Evolutionary conservation across 202 grass and related monocot species (phyloP).

Genomic region (Bolboschoenoplectus hybrid): DNA sequence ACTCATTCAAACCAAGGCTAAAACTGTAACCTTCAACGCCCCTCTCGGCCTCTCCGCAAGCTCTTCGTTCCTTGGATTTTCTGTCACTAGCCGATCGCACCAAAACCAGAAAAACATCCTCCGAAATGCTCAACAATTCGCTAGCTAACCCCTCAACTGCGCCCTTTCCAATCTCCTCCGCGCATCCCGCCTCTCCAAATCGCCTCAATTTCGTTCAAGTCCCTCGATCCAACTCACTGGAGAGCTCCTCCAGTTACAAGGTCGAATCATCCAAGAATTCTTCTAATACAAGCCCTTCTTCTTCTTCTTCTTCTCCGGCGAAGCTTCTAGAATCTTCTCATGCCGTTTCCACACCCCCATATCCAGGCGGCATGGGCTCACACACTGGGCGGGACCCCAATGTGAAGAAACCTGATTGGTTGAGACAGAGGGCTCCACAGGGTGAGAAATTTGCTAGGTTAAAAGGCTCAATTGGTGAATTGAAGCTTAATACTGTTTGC

Average conservation of each 20-base stretch:
- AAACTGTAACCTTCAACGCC: not conserved
- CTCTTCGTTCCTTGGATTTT: constrained; percentile 6
- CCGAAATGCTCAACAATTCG: constrained; percentile 38
- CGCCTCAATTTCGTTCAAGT: not conserved
- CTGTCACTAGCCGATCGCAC: not conserved
- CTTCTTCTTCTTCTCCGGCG: constrained; percentile 23
- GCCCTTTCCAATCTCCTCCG: constrained; percentile 9
- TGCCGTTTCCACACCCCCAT: constrained; percentile 33
- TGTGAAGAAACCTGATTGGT: constrained; percentile 81
- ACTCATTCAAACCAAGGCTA: not conserved
- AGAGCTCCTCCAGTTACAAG: constrained; percentile 34
- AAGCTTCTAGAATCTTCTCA: constrained; percentile 37
- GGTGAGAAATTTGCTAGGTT: constrained; percentile 71
- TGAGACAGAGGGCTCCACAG: constrained; percentile 74
- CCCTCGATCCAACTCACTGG: constrained; percentile 33
- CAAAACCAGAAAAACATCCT: not conserved
- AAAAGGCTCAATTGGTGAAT: constrained; percentile 63
- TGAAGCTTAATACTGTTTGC: constrained; percentile 93
- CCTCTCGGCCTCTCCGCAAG: not conserved
- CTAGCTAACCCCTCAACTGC: constrained; percentile 21
- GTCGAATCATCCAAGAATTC: not conserved
- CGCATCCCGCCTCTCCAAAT: not conserved
- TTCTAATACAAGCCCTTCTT: not conserved
- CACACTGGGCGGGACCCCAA: constrained; percentile 64
- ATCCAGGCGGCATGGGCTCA: constrained; percentile 53